Evolutionary conservation across 441 rosid genomes (phyloP).

Genomic region (Hura crepitans): DNA sequence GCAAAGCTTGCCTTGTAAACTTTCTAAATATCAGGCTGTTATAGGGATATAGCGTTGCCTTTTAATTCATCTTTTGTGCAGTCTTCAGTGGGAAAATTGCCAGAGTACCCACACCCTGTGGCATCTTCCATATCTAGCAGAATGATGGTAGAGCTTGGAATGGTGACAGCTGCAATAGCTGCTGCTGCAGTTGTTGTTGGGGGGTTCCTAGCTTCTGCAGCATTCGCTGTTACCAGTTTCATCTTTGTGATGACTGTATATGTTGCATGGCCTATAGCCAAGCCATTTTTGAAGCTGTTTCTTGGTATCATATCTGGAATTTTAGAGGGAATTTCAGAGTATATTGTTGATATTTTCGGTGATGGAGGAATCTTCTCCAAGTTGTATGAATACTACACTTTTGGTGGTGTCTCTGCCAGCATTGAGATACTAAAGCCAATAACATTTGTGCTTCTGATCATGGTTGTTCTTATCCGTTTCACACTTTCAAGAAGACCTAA

Average conservation of each 20-base stretch:
- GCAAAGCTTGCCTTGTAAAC: not conserved
- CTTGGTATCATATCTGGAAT: slow-evolving; percentile 46
- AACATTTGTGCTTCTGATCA: slow-evolving; percentile 57
- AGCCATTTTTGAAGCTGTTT: slow-evolving; percentile 63
- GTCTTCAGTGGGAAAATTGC: slow-evolving; percentile 73
- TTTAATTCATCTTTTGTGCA: slow-evolving; percentile 32
- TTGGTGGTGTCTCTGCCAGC: slow-evolving; percentile 79
- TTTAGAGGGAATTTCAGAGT: slow-evolving; percentile 57
- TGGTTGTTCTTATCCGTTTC: slow-evolving; percentile 89
- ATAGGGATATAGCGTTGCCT: not conserved
- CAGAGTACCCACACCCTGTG: slow-evolving; percentile 79
- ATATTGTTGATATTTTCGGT: slow-evolving; percentile 51
- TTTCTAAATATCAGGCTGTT: not conserved
- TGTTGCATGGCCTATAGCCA: slow-evolving; percentile 76
- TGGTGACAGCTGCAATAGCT: slow-evolving; percentile 80
- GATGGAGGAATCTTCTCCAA: slow-evolving; percentile 69
- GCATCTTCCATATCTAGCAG: slow-evolving; percentile 95
- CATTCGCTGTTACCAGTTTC: slow-evolving; percentile 81
- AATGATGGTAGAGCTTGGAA: slow-evolving; percentile 89
- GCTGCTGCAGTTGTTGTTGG: slow-evolving; percentile 86
- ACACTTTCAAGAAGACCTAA: slow-evolving; percentile 88
- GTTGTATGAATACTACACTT: slow-evolving; percentile 58
- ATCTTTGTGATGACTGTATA: slow-evolving; percentile 60
- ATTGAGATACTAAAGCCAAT: slow-evolving; percentile 76
- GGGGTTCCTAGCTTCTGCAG: slow-evolving; percentile 84